Conservation (phyloP, 2,329 filamentous ascomycete species). For the Lasiodiplodia sp. region DNA sequence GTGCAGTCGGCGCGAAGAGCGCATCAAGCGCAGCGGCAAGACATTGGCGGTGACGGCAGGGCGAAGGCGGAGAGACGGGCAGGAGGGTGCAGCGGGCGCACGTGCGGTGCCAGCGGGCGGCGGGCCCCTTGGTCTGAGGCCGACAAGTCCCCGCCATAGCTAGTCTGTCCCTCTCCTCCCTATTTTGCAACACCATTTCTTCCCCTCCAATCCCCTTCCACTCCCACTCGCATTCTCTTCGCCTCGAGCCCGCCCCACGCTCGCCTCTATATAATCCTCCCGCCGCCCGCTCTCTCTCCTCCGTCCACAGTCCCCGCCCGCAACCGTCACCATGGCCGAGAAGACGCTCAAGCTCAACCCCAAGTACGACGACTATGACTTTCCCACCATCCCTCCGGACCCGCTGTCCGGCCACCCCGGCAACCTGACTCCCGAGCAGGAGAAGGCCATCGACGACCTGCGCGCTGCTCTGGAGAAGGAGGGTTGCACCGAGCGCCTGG, state of each 20-base stretch:
- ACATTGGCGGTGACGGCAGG: conserved; percentile 11
- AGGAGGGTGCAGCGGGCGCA: conserved; percentile 15
- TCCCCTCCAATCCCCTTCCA: background rate
- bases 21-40: background rate
- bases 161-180: conserved; percentile 15
- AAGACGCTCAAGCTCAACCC: conserved; percentile 66
- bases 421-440: conserved; percentile 83
- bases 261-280: background rate
- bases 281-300: background rate
- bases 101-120: conserved; percentile 20
- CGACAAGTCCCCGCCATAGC: conserved; percentile 26
- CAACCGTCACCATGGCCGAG: conserved; percentile 41
- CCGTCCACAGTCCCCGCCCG: conserved; percentile 4
- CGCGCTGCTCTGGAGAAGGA: conserved; percentile 82
- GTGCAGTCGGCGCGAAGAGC: background rate
- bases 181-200: conserved; percentile 29
- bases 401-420: conserved; percentile 82
- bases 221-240: background rate
- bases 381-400: conserved; percentile 77
- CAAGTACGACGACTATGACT: conserved; percentile 98
- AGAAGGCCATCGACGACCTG: conserved; percentile 88
- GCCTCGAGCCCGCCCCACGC: background rate
- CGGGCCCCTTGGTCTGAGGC: conserved; percentile 1
- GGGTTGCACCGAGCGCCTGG: conserved; percentile 83
- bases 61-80: conserved; percentile 10